Percentiles rank a stretch among this genome's conserved stretches.
Conservation (phyloP, 2,329 filamentous ascomycete genomes). For the Monilinia vaccinii-corymbosi region DNA sequence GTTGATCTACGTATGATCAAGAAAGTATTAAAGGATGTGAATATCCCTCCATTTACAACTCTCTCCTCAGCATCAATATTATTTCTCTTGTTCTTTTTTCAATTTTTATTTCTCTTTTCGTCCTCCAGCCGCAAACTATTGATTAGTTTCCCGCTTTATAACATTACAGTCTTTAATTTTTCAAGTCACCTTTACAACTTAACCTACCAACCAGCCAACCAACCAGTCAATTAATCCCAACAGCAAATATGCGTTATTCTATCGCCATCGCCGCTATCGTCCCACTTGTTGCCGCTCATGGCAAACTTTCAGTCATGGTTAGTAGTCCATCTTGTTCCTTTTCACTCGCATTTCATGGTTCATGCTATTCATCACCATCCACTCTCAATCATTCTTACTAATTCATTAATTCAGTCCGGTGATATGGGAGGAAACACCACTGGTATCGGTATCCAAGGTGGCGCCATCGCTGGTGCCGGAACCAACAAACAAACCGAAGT, state of each 20-base stretch:
- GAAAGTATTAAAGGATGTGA: slow-evolving; percentile 23
- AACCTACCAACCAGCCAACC: slow-evolving; percentile 2
- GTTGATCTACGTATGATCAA: background rate
- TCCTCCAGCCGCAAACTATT: slow-evolving; percentile 25
- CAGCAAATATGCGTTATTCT: slow-evolving; percentile 23
- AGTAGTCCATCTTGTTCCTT: slow-evolving; percentile 1
- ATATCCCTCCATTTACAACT: slow-evolving; percentile 15
- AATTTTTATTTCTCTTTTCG: slow-evolving; percentile 12
- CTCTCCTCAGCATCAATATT: slow-evolving; percentile 26
- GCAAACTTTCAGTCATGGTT: slow-evolving; percentile 40
- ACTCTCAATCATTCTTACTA: slow-evolving; percentile 3
- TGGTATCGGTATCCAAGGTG: slow-evolving; percentile 35
- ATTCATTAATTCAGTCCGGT: slow-evolving; percentile 21
- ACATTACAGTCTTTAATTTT: slow-evolving; percentile 13
- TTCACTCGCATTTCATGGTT: background rate
- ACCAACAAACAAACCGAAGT: slow-evolving; percentile 36
- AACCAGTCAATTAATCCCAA: slow-evolving; percentile 14
- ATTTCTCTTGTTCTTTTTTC: slow-evolving; percentile 12
- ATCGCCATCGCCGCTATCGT: slow-evolving; percentile 37
- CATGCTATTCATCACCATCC: background rate
- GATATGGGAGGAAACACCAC: slow-evolving; percentile 37
- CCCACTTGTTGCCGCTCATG: slow-evolving; percentile 50
- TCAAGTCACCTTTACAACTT: slow-evolving; percentile 1
- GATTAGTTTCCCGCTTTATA: slow-evolving; percentile 22
- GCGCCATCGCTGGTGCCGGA: slow-evolving; percentile 34